These are phyloP conservation scores for Avena eriantha DNA, from an alignment of 176 grass and related monocot species.

Conservation along the genomic window DNA sequence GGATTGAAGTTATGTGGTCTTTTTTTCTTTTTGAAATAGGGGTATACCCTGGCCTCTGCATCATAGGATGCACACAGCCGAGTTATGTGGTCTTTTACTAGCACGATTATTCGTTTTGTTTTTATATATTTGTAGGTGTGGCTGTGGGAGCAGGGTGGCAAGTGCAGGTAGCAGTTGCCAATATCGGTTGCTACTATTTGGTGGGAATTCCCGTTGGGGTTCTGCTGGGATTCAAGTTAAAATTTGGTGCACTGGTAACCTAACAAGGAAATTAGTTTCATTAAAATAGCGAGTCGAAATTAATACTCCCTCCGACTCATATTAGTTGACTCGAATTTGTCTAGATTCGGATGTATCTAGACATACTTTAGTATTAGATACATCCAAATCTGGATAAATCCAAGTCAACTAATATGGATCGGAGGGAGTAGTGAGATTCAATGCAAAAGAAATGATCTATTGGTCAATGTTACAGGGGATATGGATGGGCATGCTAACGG, in stretches of 20 bases:
- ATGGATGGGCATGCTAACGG: slow-evolving; percentile 83
- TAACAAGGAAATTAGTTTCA: background rate
- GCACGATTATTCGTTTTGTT: background rate
- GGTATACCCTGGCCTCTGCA: too few species aligned
- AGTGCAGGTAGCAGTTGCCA: slow-evolving; percentile 62
- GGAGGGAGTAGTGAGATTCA: too few species aligned
- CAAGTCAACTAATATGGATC: too few species aligned
- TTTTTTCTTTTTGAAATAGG: too few species aligned
- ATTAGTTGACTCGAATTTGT: too few species aligned
- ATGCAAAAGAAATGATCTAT: background rate
- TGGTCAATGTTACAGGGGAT: slow-evolving; percentile 66
- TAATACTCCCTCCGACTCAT: too few species aligned
- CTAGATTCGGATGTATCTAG: too few species aligned
- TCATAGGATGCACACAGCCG: too few species aligned
- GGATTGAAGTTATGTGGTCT: background rate
- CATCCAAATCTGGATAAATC: too few species aligned
- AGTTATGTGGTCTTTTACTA: background rate
- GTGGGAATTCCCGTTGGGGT: slow-evolving; percentile 76
- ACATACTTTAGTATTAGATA: too few species aligned
- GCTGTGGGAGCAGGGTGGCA: slow-evolving; percentile 91
- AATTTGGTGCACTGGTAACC: slow-evolving; percentile 52
- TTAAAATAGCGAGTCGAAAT: background rate
- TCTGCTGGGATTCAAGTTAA: slow-evolving; percentile 72
- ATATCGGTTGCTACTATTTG: slow-evolving; percentile 74
- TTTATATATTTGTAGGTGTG: slow-evolving; percentile 56